Evolutionary conservation across 2,329 filamentous ascomycete genomes (phyloP).

Genomic region (Phialophora chinensis): DNA sequence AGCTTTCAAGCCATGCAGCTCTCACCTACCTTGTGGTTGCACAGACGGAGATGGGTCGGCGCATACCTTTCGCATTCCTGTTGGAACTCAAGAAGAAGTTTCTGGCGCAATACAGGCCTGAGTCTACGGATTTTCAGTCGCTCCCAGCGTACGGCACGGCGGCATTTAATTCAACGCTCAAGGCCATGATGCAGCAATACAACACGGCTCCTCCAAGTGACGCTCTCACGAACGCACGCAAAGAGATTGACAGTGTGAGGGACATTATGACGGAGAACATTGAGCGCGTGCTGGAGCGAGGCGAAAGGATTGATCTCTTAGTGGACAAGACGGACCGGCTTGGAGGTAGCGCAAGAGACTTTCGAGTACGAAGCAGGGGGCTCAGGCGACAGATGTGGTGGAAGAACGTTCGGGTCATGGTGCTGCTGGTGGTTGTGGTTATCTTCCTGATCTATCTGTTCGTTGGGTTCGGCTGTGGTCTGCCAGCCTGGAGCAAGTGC

Average conservation of each 20-base stretch:
- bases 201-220: constrained; percentile 80
- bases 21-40: constrained; percentile 92
- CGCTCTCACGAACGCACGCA: constrained; percentile 79
- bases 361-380: constrained; percentile 82
- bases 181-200: constrained; percentile 79
- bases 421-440: constrained; percentile 71
- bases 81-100: constrained; percentile 90
- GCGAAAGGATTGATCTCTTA: constrained; percentile 89
- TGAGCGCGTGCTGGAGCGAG: constrained; percentile 83
- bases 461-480: constrained; percentile 73
- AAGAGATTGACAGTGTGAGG: constrained; percentile 89
- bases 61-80: constrained; percentile 91
- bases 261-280: constrained; percentile 97
- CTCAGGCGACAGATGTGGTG: constrained; percentile 97
- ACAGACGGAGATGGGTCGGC: constrained; percentile 77
- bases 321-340: constrained; percentile 96
- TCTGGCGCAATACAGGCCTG: constrained; percentile 70
- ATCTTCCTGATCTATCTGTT: constrained; percentile 74
- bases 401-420: constrained; percentile 98
- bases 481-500: constrained; percentile 62
- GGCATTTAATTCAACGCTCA: constrained; percentile 81
- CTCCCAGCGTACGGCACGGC: constrained; percentile 90
- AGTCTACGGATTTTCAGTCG: constrained; percentile 72
- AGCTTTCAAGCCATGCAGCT: constrained; percentile 61
- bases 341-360: constrained; percentile 86